Evolutionary conservation across 768 basidiomycete genomes (phyloP), one percentile per base, ranked within the genome.

Genomic region (Suillus spraguei): DNA sequence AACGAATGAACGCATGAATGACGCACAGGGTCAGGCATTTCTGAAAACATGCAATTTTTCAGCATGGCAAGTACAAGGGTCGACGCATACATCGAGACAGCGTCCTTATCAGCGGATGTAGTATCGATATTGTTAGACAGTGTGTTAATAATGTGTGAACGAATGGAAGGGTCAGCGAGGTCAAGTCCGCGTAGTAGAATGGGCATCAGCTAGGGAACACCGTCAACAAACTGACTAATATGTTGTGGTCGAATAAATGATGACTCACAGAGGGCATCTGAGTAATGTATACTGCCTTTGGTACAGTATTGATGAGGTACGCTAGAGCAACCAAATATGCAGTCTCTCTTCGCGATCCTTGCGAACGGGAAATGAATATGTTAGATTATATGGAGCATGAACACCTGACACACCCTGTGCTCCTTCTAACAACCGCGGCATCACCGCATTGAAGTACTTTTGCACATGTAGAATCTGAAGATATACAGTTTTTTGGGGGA

Each of bases 311-410:
- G 66, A 98, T 85, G 10, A 99, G 80, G 24, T 89, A 88, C 0
- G 91, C 87, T 35, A 99, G 82, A 4, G 94, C 94, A 41, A 95
- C 87, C 3, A 99, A 84, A 72, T 91, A 87, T 1, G 93, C 86
- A 2, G 81, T 83, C 71, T 88, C 91, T 64, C 80, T 77, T 13
- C 70, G 71, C 2, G 82, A 68, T 58, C 85, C 90, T 90, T 63
- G 3, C 42, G 24, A 47, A 59, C 42, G 14, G 59, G 22, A 9
- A 63, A 63, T 60, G 7, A 63, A 63, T 60, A 22, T 14, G 47
- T 39, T 50, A 39, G 16, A 14, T 36, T 17, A 28, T 49, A 10
- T 44, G 17, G 47, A 39, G 13, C 36, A 17, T 60, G 36, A 11
- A 55, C 33, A 4, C 5, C 3, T n/a, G 17, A 73, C 85, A 55